Evolutionary conservation across 495 filamentous ascomycete species (phyloP).

Genomic region (Penicillium flavigenum): DNA sequence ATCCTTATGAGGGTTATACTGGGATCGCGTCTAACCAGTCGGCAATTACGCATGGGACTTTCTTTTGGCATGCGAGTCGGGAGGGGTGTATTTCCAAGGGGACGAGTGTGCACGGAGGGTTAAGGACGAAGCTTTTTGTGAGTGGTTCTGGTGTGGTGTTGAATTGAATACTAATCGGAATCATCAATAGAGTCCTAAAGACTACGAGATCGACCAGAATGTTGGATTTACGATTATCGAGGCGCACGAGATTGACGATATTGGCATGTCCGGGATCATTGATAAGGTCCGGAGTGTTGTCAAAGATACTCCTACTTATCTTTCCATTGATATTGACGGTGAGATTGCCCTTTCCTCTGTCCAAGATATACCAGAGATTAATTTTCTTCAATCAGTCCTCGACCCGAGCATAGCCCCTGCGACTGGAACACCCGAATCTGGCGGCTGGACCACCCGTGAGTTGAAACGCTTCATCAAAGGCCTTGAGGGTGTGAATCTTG

Average conservation of each 20-base stretch:
- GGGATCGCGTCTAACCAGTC: slow-evolving; percentile 29
- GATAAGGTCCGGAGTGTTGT: slow-evolving; percentile 18
- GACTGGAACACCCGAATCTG: slow-evolving; percentile 33
- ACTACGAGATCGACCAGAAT: slow-evolving; percentile 27
- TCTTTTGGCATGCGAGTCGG: slow-evolving; percentile 32
- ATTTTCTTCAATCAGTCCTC: slow-evolving; percentile 15
- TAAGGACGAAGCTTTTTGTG: slow-evolving; percentile 27
- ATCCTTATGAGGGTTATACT: slow-evolving; percentile 38
- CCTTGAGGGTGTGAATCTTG: slow-evolving; percentile 28
- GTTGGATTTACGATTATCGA: slow-evolving; percentile 26
- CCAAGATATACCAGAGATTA: not conserved
- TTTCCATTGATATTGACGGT: slow-evolving; percentile 34
- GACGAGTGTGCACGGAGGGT: slow-evolving; percentile 28
- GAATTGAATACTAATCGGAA: not conserved
- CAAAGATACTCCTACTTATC: slow-evolving; percentile 25
- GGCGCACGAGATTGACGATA: slow-evolving; percentile 30
- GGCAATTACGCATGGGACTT: slow-evolving; percentile 33
- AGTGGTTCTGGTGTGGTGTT: not conserved
- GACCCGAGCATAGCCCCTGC: slow-evolving; percentile 30
- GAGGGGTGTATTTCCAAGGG: slow-evolving; percentile 27
- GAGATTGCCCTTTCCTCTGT: not conserved
- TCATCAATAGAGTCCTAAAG: slow-evolving; percentile 9
- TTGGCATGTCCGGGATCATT: slow-evolving; percentile 26
- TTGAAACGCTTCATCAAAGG: slow-evolving; percentile 28
- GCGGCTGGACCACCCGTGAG: slow-evolving; percentile 36